Base-by-base conservation (phyloP, 2,329 filamentous ascomycete genomes). In the Didymella arachidicola region DNA sequence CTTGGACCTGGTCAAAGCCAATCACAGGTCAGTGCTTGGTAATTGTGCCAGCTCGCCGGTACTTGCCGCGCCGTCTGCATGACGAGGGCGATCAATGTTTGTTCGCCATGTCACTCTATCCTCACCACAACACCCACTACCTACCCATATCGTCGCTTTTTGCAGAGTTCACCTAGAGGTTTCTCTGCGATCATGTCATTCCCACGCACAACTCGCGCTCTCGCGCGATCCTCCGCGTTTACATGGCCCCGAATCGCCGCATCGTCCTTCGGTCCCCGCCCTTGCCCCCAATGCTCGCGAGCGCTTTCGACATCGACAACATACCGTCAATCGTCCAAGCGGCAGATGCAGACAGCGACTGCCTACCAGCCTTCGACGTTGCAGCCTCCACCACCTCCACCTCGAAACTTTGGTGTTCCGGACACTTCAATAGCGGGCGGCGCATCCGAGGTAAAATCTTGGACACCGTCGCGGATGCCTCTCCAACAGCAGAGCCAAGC, bases 311-410 rank as follows among this genome's bases (percentile, higher is more conserved):
- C 78, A 25, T 77, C 72, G 59, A 70, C 60, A 39, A 70, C 73
- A 6, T 72, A 70, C 58, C 66, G 69, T 7, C 73, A 75, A 53
- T 73, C 76, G 12, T 69, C 72, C 2, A 77, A 73, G 68, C 67
- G 77, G 22, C 74, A 74, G 61, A 83, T 90, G 72, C 87, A 88
- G 73, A 89, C 87, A 12, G 86, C 85, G 30, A 88, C 86, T 18
- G 85, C 86, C 46, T 87, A 88, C 68, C 85, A 84, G 57, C 86
- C 87, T 19, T 83, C 86, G 59, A 80, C 81, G 2, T 75, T 90
- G n/a, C 80, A 83, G 16, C 77, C 82, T 1, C 79, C 82, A 45
- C 83, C 85, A 65, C 84, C 85, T 12, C 85, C 85, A 43, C 84
- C 85, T 30, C 82, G 85, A 65, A 88, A 85, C 73, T 75, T 80